phyloP scores from a whole-genome alignment of 768 basidiomycete genomes.

The Cytidiella melzeri region DNA sequence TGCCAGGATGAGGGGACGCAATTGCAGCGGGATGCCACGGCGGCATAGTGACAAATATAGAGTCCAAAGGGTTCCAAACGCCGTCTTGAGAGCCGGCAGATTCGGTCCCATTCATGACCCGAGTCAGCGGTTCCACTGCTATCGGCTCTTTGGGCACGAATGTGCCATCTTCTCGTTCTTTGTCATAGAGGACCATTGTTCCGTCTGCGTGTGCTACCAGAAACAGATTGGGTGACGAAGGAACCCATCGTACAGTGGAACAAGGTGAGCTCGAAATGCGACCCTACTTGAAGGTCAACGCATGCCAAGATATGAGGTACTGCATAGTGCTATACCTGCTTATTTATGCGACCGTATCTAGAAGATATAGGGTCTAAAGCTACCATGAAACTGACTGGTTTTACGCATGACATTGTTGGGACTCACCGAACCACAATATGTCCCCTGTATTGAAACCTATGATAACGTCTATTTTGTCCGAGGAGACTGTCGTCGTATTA shows the following conservation, averaged over 20 bases:
- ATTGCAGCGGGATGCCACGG: constrained; percentile 76
- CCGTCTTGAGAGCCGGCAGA: constrained; percentile 26
- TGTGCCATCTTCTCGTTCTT: constrained; percentile 80
- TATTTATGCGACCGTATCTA: constrained; percentile 83
- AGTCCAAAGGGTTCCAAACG: constrained; percentile 74
- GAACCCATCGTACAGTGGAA: constrained; percentile 90
- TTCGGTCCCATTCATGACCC: constrained; percentile 20
- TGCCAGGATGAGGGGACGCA: constrained; percentile 27
- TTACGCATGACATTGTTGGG: constrained; percentile 4
- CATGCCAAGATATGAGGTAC: neutral
- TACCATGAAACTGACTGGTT: neutral
- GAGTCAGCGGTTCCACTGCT: constrained; percentile 19
- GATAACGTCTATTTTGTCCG: constrained; percentile 78
- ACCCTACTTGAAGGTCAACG: constrained; percentile 38
- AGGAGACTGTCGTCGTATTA: constrained; percentile 68
- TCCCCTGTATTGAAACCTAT: constrained; percentile 96
- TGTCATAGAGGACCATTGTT: constrained; percentile 84
- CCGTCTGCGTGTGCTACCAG: constrained; percentile 87
- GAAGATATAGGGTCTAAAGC: constrained; percentile 67
- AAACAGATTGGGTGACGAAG: constrained; percentile 72
- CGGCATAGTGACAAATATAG: constrained; percentile 74
- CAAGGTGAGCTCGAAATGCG: constrained; percentile 76
- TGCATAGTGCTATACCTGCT: constrained; percentile 46
- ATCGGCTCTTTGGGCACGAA: constrained; percentile 61
- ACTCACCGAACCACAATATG: constrained; percentile 86